A percentile compares a stretch with the other conserved stretches of the same genome.
These are phyloP conservation scores for Glaciozyma martinii DNA, from an alignment of 768 basidiomycete genomes.

Conservation along the genomic window DNA sequence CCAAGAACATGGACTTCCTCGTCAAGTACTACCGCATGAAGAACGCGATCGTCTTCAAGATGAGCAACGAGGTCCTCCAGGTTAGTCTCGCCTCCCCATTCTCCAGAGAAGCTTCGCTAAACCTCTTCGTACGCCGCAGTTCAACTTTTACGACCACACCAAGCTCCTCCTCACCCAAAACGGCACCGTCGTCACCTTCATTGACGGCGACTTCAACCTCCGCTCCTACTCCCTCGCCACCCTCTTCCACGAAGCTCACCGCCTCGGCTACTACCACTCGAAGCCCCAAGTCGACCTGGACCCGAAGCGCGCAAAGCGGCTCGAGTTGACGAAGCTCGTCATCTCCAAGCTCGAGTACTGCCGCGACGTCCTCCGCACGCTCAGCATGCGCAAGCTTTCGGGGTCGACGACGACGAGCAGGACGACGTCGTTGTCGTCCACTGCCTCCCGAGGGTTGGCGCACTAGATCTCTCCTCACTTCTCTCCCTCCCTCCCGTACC, in stretches of 20 bases:
- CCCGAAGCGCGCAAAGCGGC: constrained; percentile 6
- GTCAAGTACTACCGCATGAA: constrained; percentile 95
- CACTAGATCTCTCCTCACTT: background rate
- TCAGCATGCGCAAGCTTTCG: constrained; percentile 13
- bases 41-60: constrained; percentile 89
- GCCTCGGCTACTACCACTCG: constrained; percentile 13
- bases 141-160: constrained; percentile 97
- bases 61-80: constrained; percentile 93
- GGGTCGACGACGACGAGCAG: background rate
- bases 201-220: constrained; percentile 44
- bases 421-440: background rate
- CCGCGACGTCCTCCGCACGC: constrained; percentile 58
- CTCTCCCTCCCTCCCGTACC: background rate
- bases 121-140: constrained; percentile 47
- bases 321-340: constrained; percentile 38
- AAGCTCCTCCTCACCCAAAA: constrained; percentile 80
- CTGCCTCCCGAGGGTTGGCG: background rate
- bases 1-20: constrained; percentile 87
- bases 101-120: constrained; percentile 3
- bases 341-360: constrained; percentile 77
- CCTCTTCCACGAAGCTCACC: constrained; percentile 25
- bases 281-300: background rate
- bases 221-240: constrained; percentile 23
- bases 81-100: constrained; percentile 43
- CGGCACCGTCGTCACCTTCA: constrained; percentile 72